Evolutionary conservation across 306 rosid genomes (phyloP), one percentile per base, ranked within the genome.

Genomic region (Dryas alaskensis): DNA sequence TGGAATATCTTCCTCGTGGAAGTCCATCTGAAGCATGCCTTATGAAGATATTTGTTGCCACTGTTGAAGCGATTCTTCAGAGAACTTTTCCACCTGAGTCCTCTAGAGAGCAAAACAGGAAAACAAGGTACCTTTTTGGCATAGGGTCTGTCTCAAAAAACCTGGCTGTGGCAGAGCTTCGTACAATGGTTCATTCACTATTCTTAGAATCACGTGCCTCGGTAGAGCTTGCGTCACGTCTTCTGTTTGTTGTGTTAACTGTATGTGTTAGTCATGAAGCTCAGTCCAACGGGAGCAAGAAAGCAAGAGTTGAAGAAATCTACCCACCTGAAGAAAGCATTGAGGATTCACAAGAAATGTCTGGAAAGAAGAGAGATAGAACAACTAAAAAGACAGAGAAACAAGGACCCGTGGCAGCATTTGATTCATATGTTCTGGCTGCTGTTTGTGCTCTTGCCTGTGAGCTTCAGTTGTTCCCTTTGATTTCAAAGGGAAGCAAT

Each of bases 21-120:
- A 93, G 98, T 74, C 98, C 98, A 11, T 93, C 98, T 31, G 98
- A 93, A 84, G 98, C 98, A 50, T 91, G 98, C 72, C 94, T 93
- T 40, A 91, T 93, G 96, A 91, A 93, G 85, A 93, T 93, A 80
- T 93, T 93, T 88, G 97, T 91, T 80, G 96, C 97, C 68, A 89
- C 98, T 1, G 97, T 93, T 49, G 98, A 93, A 93, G 88, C 96
- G 2, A 89, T 91, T 83, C 92, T 93, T 75, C 93, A 89, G 85
- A 87, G 98, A 76, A 93, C 97, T 58, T 93, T 91, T 78, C 97
- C 98, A 4, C 54, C 89, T 0, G 92, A 91, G 76, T 70, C 90
- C 52, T 78, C 85, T 45, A 81, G 81, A 77, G 96, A 93, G 77
- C 92, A 91, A 68, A 88, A 78, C 84, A 85, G 98, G 71, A 91